phyloP scores from a whole-genome alignment of 2,329 filamentous ascomycete species.

The Xylaria sp. region DNA sequence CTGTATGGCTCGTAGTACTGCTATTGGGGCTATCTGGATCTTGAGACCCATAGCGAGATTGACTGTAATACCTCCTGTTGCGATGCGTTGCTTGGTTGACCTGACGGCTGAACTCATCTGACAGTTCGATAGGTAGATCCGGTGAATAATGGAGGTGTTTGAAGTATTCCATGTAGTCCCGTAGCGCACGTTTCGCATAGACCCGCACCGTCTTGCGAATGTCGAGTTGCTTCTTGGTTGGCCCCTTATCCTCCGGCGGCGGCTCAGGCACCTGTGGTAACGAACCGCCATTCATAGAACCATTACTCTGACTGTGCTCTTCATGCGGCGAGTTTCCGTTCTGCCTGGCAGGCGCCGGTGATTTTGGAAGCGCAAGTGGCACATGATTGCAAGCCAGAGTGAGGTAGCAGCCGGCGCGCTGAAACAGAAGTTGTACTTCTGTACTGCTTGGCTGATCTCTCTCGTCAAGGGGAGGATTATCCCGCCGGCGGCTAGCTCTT shows the following conservation, averaged over 20 bases:
- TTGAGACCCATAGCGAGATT: conserved; percentile 47
- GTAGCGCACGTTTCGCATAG: conserved; percentile 74
- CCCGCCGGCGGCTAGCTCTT: conserved; percentile 39
- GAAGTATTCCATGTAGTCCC: conserved; percentile 74
- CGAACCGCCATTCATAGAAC: conserved; percentile 4
- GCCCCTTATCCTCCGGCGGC: conserved; percentile 19
- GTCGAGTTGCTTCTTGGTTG: conserved; percentile 46
- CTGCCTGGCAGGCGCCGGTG: conserved; percentile 27
- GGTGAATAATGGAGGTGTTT: conserved; percentile 79
- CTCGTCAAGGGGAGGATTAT: conserved; percentile 37
- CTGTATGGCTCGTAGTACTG: conserved; percentile 39
- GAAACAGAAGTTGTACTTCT: conserved; percentile 75
- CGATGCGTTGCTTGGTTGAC: conserved; percentile 55
- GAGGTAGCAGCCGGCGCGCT: conserved; percentile 73
- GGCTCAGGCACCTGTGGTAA: conserved; percentile 15
- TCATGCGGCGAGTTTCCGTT: conserved; percentile 19
- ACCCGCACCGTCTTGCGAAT: conserved; percentile 70
- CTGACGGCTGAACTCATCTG: conserved; percentile 59
- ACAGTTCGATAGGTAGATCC: conserved; percentile 62
- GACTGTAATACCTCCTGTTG: conserved; percentile 34
- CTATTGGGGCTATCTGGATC: conserved; percentile 39
- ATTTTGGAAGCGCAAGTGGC: conserved; percentile 50
- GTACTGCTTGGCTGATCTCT: conserved; percentile 71
- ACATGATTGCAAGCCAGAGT: conserved; percentile 71
- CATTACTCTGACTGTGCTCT: conserved; percentile 19